Conservation (phyloP, 345 rosid genomes). For the Anastatica hierochuntica region DNA sequence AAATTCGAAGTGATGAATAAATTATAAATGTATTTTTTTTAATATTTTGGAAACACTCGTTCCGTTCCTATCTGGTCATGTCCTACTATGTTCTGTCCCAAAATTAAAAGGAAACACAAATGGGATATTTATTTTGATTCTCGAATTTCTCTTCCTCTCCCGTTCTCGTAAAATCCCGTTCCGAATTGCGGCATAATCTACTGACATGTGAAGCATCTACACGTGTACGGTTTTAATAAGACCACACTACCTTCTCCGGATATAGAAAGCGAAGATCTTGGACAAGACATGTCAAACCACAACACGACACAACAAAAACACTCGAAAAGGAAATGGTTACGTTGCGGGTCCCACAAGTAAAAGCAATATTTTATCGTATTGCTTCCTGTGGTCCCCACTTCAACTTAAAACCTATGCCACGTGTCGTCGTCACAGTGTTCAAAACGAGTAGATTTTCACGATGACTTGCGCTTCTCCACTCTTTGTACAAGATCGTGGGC, state of each 20-base stretch:
- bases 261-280: slow-evolving; percentile 26
- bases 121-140: no score
- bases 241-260: slow-evolving; percentile 16
- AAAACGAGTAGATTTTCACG: no score
- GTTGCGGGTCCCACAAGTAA: slow-evolving; percentile 11
- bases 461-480: no score
- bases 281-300: background rate
- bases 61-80: no score
- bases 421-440: slow-evolving; percentile 10
- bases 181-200: background rate
- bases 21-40: no score
- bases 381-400: background rate
- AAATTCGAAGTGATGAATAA: no score
- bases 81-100: no score
- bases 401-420: slow-evolving; percentile 11
- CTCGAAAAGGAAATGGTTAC: slow-evolving; percentile 8
- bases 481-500: background rate
- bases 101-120: no score
- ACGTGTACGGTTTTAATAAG: slow-evolving; percentile 7
- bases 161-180: no score
- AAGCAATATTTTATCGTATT: slow-evolving; percentile 28
- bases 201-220: background rate
- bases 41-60: no score
- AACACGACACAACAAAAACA: slow-evolving; percentile 11
- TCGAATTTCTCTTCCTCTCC: no score